These are phyloP conservation scores for Kandelia obovata DNA, from an alignment of 345 rosid species.

Conservation along the genomic window DNA sequence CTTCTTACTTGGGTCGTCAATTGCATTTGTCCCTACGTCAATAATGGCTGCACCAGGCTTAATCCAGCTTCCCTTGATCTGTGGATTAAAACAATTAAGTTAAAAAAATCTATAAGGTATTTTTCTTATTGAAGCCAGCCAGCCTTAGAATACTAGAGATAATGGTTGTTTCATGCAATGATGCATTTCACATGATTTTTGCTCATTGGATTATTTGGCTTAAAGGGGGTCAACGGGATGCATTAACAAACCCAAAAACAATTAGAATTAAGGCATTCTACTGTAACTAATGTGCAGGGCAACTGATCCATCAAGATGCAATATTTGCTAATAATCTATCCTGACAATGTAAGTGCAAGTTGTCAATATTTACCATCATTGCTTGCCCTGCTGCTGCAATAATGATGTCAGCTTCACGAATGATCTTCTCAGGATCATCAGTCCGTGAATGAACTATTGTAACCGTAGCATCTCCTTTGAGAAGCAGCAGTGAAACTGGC, in stretches of 20 bases:
- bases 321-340: neutral
- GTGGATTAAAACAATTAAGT: conserved; percentile 19
- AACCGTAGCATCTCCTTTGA: conserved; percentile 94
- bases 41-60: conserved; percentile 93
- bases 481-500: conserved; percentile 79
- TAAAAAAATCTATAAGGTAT: neutral
- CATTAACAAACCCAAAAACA: no score
- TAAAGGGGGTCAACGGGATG: no score
- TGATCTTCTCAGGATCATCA: conserved; percentile 54
- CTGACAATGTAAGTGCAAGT: neutral
- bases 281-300: neutral
- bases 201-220: no score
- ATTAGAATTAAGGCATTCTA: no score
- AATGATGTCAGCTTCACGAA: conserved; percentile 83
- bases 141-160: neutral
- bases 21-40: conserved; percentile 88
- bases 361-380: conserved; percentile 55
- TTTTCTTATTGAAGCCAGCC: neutral
- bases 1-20: conserved; percentile 66
- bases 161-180: no score
- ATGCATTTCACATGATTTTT: no score
- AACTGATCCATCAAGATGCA: neutral
- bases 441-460: conserved; percentile 71
- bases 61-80: conserved; percentile 92
- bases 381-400: conserved; percentile 96